These are phyloP conservation scores for Stephania yunnanensis DNA, from an alignment of 164 flowering plant genomes.

Conservation along the genomic window DNA sequence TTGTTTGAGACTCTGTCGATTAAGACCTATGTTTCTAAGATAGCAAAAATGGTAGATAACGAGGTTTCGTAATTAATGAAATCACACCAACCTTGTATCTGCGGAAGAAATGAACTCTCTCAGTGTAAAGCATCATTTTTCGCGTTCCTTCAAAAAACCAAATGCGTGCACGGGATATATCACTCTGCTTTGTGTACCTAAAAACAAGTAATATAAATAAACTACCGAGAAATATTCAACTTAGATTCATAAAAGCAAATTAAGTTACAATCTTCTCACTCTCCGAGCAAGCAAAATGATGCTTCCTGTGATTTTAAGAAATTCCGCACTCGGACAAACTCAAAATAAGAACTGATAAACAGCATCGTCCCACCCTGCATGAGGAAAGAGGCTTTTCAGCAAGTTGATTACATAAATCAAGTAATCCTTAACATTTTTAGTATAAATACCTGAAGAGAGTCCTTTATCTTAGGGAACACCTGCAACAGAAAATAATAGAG, in stretches of 20 bases:
- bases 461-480: conserved; percentile 90
- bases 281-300: conserved; percentile 75
- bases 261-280: conserved; percentile 46
- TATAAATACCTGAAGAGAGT: conserved; percentile 59
- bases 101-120: conserved; percentile 84
- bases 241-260: background rate
- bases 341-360: conserved; percentile 78
- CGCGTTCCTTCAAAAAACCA: conserved; percentile 66
- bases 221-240: background rate
- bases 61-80: background rate
- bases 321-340: conserved; percentile 71
- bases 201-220: background rate
- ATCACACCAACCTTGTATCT: conserved; percentile 73
- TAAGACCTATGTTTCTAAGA: too few relatives aligned
- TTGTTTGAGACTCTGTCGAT: too few relatives aligned
- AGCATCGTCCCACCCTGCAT: conserved; percentile 84
- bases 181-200: conserved; percentile 68
- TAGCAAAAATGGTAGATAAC: background rate
- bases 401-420: background rate
- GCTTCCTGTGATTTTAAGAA: conserved; percentile 77
- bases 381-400: background rate
- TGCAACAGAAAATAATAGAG: conserved; percentile 25
- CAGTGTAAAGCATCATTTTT: conserved; percentile 87
- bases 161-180: conserved; percentile 78
- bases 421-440: background rate